Base-by-base conservation (phyloP, 345 rosid genomes). In the Eucalyptus melliodora region DNA sequence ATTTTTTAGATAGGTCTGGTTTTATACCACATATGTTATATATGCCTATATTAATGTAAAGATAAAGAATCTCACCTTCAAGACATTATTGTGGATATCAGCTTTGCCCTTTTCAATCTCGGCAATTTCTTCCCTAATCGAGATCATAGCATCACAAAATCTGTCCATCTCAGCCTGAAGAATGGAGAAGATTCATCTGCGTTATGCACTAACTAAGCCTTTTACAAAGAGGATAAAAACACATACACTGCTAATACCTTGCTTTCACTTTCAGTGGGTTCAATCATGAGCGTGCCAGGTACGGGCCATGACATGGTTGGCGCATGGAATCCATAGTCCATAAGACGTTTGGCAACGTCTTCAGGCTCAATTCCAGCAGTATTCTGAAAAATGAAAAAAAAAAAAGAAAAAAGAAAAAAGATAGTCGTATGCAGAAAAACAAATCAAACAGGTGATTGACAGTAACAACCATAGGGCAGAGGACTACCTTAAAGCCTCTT, bases 301-400 rank as follows among this genome's bases (percentile, higher is more conserved):
- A 98, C 99, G 62, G 99, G 99, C 97, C 98, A 98, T 40, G 99
- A 96, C 99, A 98, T 97, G 91, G 99, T 98, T 50, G 99, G 99
- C 49, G 81, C 99, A 92, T 97, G 99, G 94, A 98, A 98, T 90
- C 99, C 99, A 53, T 98, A 97, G 93, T 97, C 99, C 94, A 97
- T 97, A 14, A 98, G 96, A 89, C 99, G 98, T 92, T 98, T 96
- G 21, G 99, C 99, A 65, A 98, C 99, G 92, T 98, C 99, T 95
- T 98, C 99, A 30, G 99, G 92, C 91, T 97, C 99, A 92, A 98
- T 91, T 90, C 99, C 99, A 88, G 98, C 99, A 65, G 98, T 96
- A 90, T 91, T 93, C 99, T 98, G 93, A 37, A 89, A 86, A 85
- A 59, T 50, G 89, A 30, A 81, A 87, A 37, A 45, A 81, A 87